These are phyloP conservation scores for Anthostomella pinea DNA, from an alignment of 2,329 filamentous ascomycete genomes.

Conservation along the genomic window DNA sequence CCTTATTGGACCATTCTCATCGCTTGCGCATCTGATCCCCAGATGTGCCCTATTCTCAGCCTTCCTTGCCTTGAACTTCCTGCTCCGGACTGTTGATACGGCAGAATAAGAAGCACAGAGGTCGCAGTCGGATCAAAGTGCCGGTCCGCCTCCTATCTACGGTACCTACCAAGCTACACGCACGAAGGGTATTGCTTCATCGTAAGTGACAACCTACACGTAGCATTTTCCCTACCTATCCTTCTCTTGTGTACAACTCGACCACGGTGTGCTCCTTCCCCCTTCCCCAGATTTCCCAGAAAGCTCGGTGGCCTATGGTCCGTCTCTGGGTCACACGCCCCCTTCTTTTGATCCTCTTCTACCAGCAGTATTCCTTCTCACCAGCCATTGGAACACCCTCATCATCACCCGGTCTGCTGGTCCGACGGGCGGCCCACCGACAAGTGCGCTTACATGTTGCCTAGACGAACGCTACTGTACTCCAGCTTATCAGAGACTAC, in stretches of 20 bases:
- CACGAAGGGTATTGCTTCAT: too few species aligned
- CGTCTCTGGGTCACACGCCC: conserved; percentile 21
- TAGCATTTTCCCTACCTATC: too few species aligned
- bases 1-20: conserved; percentile 9
- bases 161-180: conserved; percentile 2
- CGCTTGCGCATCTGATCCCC: conserved; percentile 12
- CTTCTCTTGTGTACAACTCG: too few species aligned
- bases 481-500: conserved; percentile 5
- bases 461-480: conserved; percentile 4
- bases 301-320: conserved; percentile 10
- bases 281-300: conserved; percentile 21
- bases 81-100: conserved; percentile 7
- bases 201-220: too few species aligned
- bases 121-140: conserved; percentile 8
- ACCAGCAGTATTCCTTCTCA: background rate
- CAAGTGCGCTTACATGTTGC: conserved; percentile 1
- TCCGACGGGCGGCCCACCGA: background rate
- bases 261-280: too few species aligned
- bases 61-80: conserved; percentile 12
- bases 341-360: too few species aligned
- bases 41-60: conserved; percentile 16
- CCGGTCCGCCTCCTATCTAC: too few species aligned
- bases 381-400: background rate
- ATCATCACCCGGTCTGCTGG: background rate
- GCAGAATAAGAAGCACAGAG: conserved; percentile 4